Conservation (phyloP, 108 stramenopile species). For the Asterionellopsis glacialis region DNA sequence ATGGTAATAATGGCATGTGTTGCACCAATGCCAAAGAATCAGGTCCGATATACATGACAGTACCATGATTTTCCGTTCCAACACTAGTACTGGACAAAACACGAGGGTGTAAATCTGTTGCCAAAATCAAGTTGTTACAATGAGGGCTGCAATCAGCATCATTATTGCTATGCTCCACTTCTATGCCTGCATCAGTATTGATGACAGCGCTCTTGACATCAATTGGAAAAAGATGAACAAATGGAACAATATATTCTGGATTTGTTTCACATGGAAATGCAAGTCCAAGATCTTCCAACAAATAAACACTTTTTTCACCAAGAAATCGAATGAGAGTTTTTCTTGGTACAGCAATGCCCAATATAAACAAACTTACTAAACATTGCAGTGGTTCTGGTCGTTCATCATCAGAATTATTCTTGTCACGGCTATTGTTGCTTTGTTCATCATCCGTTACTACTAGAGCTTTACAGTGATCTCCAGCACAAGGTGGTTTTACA, state of each 20-base stretch:
- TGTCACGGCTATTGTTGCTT: not conserved
- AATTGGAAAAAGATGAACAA: constrained; percentile 60
- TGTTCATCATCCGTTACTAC: constrained; percentile 1
- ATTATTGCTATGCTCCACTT: constrained; percentile 4
- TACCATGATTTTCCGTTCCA: constrained; percentile 27
- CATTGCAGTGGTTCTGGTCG: constrained; percentile 4
- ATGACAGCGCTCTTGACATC: not conserved
- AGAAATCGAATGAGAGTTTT: constrained; percentile 20
- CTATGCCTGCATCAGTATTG: constrained; percentile 2
- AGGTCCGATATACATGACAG: constrained; percentile 86
- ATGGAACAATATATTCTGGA: constrained; percentile 40
- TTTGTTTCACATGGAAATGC: constrained; percentile 28
- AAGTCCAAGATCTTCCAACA: constrained; percentile 46
- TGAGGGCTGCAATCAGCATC: not conserved
- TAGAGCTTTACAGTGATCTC: constrained; percentile 4
- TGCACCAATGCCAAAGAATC: constrained; percentile 75
- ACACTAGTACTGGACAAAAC: constrained; percentile 51
- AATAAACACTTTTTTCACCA: constrained; percentile 28
- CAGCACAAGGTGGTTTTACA: constrained; percentile 21
- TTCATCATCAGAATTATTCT: not conserved
- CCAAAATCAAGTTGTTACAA: constrained; percentile 24
- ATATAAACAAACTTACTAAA: constrained; percentile 37
- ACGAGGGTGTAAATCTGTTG: constrained; percentile 77
- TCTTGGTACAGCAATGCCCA: constrained; percentile 34
- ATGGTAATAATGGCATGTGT: constrained; percentile 43